Percentiles rank a stretch among this genome's conserved stretches.
These are phyloP conservation scores for Linnemannia hyalina DNA, from an alignment of 192 early-diverging fungal genomes.

Conservation along the genomic window DNA sequence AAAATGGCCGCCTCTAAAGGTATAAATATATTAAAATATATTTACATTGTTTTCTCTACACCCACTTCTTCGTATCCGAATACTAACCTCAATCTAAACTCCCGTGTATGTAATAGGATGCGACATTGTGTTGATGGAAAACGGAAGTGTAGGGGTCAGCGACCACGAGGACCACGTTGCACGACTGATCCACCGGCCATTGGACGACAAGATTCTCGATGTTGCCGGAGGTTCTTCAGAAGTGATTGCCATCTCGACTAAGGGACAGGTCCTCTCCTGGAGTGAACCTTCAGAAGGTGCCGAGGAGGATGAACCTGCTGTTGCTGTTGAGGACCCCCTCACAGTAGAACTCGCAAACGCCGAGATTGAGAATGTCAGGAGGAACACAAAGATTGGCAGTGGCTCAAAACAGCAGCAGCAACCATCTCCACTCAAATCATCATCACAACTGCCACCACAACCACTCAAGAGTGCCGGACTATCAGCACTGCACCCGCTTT, in stretches of 20 bases:
- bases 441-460: background rate
- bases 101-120: constrained; percentile 13
- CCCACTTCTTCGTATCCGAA: background rate
- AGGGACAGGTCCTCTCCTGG: constrained; percentile 50
- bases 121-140: constrained; percentile 53
- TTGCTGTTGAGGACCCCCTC: background rate
- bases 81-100: background rate
- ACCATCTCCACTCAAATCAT: constrained; percentile 3
- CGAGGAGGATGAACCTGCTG: no score
- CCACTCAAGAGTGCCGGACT: constrained; percentile 5
- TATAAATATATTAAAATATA: background rate
- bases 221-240: constrained; percentile 52
- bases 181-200: constrained; percentile 46
- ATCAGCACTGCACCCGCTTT: constrained; percentile 26
- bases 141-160: constrained; percentile 48
- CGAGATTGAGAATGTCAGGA: background rate
- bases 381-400: background rate
- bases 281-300: constrained; percentile 9
- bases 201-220: constrained; percentile 38
- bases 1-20: constrained; percentile 47
- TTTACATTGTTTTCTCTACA: background rate
- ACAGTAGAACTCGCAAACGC: constrained; percentile 1
- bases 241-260: constrained; percentile 41
- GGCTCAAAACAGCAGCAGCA: background rate
- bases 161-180: constrained; percentile 56